Conservation (phyloP, 257 asterid species). For the Nicotiana knightiana region DNA sequence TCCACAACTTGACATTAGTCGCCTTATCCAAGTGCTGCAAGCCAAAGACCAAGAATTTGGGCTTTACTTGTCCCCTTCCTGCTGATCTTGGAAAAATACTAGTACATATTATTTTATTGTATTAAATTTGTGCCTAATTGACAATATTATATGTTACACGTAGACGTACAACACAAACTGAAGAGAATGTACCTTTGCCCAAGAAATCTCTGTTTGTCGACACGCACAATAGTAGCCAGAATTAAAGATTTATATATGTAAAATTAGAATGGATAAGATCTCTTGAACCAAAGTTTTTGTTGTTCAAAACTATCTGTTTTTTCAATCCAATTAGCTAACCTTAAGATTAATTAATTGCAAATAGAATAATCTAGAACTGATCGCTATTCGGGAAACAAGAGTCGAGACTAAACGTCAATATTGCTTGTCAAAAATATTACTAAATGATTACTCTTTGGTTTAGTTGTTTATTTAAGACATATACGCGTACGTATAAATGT, state of each 20-base stretch:
- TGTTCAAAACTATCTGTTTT: not conserved
- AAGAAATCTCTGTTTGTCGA: conserved; percentile 5
- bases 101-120: not conserved
- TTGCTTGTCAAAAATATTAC: not conserved
- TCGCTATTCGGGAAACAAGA: not conserved
- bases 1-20: not conserved
- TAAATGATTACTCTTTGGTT: not conserved
- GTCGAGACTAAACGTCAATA: not conserved
- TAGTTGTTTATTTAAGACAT: not conserved
- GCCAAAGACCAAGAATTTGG: conserved; percentile 43
- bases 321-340: conserved; percentile 13
- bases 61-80: conserved; percentile 24
- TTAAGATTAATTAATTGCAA: conserved; percentile 6
- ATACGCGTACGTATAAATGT: conserved; percentile 10
- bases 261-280: conserved; percentile 6
- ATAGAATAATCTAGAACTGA: conserved; percentile 13
- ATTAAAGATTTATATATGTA: not conserved
- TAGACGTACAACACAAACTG: not conserved
- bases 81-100: conserved; percentile 1
- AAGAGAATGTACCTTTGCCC: not conserved
- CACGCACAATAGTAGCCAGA: conserved; percentile 10
- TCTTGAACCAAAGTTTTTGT: conserved; percentile 7
- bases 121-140: not conserved
- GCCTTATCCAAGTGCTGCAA: conserved; percentile 16
- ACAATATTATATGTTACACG: conserved; percentile 14